Evolutionary conservation across 2,329 filamentous ascomycete genomes (phyloP).

Genomic region (Fusarium citri): DNA sequence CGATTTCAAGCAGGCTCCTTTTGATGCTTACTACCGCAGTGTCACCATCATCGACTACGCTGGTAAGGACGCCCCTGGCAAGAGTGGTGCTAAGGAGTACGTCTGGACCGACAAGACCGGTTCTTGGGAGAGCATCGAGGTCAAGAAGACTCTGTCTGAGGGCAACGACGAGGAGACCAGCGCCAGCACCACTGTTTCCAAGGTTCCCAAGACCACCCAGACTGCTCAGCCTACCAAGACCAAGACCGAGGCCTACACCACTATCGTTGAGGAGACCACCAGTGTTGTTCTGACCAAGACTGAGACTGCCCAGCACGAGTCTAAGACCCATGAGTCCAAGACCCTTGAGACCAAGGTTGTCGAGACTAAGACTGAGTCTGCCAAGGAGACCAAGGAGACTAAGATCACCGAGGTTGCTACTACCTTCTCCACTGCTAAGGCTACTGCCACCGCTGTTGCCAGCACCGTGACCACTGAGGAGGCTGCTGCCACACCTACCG

Average conservation of each 20-base stretch:
- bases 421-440: conserved; percentile 17
- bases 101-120: conserved; percentile 63
- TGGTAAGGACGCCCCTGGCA: conserved; percentile 58
- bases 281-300: conserved; percentile 31
- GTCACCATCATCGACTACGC: conserved; percentile 66
- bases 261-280: conserved; percentile 24
- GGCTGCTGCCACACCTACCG: conserved; percentile 26
- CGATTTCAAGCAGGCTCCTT: conserved; percentile 64
- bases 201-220: conserved; percentile 31
- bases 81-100: conserved; percentile 62
- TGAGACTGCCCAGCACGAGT: conserved; percentile 9
- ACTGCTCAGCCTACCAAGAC: conserved; percentile 32
- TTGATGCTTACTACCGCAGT: conserved; percentile 68
- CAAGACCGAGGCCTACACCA: conserved; percentile 24
- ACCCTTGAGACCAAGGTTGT: not conserved
- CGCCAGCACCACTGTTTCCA: conserved; percentile 32
- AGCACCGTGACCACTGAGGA: conserved; percentile 10
- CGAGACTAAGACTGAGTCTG: conserved; percentile 8
- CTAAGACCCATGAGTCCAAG: conserved; percentile 18
- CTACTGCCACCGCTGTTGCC: conserved; percentile 31
- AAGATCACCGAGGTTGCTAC: conserved; percentile 9
- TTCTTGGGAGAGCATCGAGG: conserved; percentile 63
- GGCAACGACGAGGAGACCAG: conserved; percentile 39
- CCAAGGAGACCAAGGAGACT: conserved; percentile 13
- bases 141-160: conserved; percentile 54